Conservation (phyloP, 768 basidiomycete genomes). For the Collybia nuda region DNA sequence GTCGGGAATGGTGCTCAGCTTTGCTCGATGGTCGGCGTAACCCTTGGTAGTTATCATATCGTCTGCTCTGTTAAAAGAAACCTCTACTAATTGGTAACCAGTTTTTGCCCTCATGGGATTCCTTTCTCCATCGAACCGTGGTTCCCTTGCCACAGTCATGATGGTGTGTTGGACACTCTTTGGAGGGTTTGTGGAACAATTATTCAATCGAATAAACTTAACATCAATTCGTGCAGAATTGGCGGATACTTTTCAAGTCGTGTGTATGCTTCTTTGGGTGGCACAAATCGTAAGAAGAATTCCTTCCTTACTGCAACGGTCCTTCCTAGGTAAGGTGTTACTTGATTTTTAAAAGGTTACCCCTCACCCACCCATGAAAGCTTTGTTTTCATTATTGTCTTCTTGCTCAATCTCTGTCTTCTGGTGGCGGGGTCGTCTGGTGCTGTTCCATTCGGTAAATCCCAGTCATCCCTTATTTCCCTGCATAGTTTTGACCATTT, state of each 20-base stretch:
- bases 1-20: conserved; percentile 91
- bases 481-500: neutral
- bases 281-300: conserved; percentile 75
- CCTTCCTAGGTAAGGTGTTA: conserved; percentile 71
- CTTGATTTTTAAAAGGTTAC: neutral
- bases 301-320: conserved; percentile 86
- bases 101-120: conserved; percentile 93
- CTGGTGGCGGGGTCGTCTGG: conserved; percentile 85
- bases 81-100: conserved; percentile 26
- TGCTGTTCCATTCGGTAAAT: conserved; percentile 89
- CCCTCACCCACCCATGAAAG: conserved; percentile 33
- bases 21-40: conserved; percentile 83
- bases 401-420: conserved; percentile 90
- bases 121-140: conserved; percentile 93
- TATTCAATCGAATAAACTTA: neutral
- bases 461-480: neutral
- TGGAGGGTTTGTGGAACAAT: conserved; percentile 51
- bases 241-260: conserved; percentile 89
- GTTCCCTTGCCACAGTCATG: conserved; percentile 91
- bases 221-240: conserved; percentile 45
- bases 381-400: conserved; percentile 80
- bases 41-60: conserved; percentile 56
- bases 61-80: neutral
- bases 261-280: conserved; percentile 78
- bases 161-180: conserved; percentile 95